These are phyloP conservation scores for Tulasnella sp. DNA, from an alignment of 768 basidiomycete species.

Conservation along the genomic window DNA sequence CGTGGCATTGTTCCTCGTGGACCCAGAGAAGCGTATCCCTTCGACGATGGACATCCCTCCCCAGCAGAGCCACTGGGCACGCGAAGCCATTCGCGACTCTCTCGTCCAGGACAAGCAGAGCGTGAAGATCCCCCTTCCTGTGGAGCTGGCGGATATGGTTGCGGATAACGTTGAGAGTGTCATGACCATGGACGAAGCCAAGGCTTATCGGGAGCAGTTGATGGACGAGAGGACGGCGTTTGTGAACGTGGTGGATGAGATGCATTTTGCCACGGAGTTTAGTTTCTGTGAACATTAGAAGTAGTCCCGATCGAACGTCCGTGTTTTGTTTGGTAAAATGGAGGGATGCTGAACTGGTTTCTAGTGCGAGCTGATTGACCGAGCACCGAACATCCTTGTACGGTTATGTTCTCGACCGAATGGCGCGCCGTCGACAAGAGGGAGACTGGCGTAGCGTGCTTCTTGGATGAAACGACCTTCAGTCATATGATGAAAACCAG, in stretches of 20 bases:
- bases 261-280: constrained; percentile 13
- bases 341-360: neutral
- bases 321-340: neutral
- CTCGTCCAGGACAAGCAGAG: neutral
- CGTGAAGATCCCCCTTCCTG: neutral
- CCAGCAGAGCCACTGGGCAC: constrained; percentile 3
- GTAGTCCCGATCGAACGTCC: neutral
- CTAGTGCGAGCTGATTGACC: neutral
- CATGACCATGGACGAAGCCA: constrained; percentile 23
- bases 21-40: constrained; percentile 12
- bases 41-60: constrained; percentile 21
- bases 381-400: neutral
- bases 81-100: neutral
- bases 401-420: too few relatives aligned
- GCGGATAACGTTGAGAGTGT: neutral
- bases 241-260: neutral
- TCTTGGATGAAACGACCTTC: too few relatives aligned
- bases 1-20: constrained; percentile 20
- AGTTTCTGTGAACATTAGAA: constrained; percentile 25
- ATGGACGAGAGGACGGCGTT: constrained; percentile 24
- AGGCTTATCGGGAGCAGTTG: constrained; percentile 13
- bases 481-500: too few relatives aligned
- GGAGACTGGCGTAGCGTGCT: too few relatives aligned
- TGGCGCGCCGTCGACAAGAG: too few relatives aligned
- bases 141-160: constrained; percentile 19